phyloP scores from a whole-genome alignment of 2,329 filamentous ascomycete genomes.

The Pyrenochaeta sp. region DNA sequence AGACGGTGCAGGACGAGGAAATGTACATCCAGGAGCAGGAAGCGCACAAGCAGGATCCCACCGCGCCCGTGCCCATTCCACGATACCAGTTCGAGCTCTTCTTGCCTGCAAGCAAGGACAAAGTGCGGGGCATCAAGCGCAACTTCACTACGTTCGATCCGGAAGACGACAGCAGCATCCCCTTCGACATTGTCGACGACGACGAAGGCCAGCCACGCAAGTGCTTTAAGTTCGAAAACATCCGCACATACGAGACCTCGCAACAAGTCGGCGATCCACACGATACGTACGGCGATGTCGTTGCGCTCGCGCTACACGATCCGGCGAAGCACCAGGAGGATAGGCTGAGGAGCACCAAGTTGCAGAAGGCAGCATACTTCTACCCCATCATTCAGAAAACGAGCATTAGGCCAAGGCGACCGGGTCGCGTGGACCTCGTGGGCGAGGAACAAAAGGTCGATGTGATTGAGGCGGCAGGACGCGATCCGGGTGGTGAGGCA shows the following conservation, averaged over 20 bases:
- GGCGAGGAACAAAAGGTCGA: conserved; percentile 58
- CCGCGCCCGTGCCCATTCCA: conserved; percentile 59
- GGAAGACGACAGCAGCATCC: conserved; percentile 53
- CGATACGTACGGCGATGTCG: conserved; percentile 61
- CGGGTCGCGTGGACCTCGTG: conserved; percentile 47
- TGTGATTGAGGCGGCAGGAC: conserved; percentile 60
- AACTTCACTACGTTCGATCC: conserved; percentile 63
- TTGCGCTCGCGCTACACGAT: conserved; percentile 67
- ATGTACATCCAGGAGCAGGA: conserved; percentile 57
- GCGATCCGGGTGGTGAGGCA: conserved; percentile 59
- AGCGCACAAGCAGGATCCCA: conserved; percentile 55
- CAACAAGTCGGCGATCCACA: conserved; percentile 60
- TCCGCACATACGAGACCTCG: conserved; percentile 68
- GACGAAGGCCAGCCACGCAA: conserved; percentile 58
- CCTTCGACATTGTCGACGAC: conserved; percentile 43
- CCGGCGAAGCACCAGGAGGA: conserved; percentile 50
- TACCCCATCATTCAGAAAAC: conserved; percentile 67
- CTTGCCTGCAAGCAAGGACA: conserved; percentile 58
- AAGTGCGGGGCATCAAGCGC: conserved; percentile 60
- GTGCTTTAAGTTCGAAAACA: conserved; percentile 63
- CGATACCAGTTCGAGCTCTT: conserved; percentile 68
- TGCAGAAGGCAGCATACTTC: conserved; percentile 66
- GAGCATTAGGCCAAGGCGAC: conserved; percentile 58
- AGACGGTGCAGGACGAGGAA: conserved; percentile 60
- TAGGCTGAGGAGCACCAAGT: conserved; percentile 40